phyloP scores from a whole-genome alignment of 225 moss, liverwort and hornwort genomes.

The Polytrichum commune region DNA sequence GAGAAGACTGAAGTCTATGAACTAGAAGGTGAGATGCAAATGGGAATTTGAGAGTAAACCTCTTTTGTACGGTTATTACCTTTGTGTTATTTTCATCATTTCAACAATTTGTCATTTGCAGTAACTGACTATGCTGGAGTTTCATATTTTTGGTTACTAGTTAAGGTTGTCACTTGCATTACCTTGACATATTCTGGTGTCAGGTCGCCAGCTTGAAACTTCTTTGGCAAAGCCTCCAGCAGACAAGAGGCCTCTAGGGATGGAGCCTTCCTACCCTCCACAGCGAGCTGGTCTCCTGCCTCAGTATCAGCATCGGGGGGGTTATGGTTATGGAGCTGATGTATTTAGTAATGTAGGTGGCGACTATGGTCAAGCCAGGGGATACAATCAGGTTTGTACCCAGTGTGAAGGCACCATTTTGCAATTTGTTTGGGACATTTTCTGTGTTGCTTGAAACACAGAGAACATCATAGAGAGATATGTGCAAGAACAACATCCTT shows the following conservation, averaged over 20 bases:
- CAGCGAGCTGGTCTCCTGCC: constrained; percentile 92
- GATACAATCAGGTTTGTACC: constrained; percentile 76
- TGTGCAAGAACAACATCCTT: neutral
- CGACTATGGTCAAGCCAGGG: constrained; percentile 80
- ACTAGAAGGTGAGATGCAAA: constrained; percentile 62
- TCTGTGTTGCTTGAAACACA: too few species aligned
- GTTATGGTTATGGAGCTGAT: constrained; percentile 88
- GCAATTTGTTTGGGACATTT: too few species aligned
- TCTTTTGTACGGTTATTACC: too few species aligned
- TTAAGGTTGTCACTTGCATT: neutral
- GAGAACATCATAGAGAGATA: neutral
- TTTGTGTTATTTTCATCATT: too few species aligned
- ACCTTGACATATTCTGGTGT: neutral
- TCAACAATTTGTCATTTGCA: too few species aligned
- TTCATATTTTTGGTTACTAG: neutral
- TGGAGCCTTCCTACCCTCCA: constrained; percentile 88
- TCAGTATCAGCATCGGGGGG: constrained; percentile 82
- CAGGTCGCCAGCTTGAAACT: constrained; percentile 91
- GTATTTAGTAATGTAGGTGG: constrained; percentile 71
- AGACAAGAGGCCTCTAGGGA: constrained; percentile 85
- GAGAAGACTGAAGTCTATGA: constrained; percentile 96
- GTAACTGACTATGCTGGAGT: neutral
- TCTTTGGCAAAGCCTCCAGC: constrained; percentile 98
- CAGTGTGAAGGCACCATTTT: too few species aligned
- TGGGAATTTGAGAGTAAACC: too few species aligned